These are phyloP conservation scores for Exidia glandulosa DNA, from an alignment of 768 basidiomycete genomes.

Conservation along the genomic window DNA sequence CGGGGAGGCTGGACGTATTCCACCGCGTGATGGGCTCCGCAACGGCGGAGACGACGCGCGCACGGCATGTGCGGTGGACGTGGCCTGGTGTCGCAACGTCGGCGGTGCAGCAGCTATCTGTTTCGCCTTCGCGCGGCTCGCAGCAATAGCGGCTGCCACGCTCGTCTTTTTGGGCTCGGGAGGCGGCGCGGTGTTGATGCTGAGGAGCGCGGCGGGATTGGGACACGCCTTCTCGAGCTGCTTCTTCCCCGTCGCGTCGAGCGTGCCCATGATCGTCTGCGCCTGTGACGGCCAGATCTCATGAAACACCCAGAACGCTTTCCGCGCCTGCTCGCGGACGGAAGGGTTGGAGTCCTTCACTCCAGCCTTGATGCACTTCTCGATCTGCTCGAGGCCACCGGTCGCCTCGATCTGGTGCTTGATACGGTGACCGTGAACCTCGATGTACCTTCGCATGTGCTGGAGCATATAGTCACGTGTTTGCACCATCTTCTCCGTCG, in stretches of 20 bases:
- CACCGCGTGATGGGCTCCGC: conserved; percentile 16
- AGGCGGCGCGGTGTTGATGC: conserved; percentile 38
- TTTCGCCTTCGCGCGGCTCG: conserved; percentile 80
- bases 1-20: conserved; percentile 25
- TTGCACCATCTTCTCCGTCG: conserved; percentile 76
- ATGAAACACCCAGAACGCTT: conserved; percentile 72
- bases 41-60: conserved; percentile 30
- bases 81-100: conserved; percentile 69
- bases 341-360: conserved; percentile 70
- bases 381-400: conserved; percentile 60
- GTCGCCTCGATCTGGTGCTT: conserved; percentile 56
- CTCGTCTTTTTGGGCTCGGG: conserved; percentile 64
- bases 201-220: conserved; percentile 31
- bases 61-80: conserved; percentile 46
- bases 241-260: conserved; percentile 64
- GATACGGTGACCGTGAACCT: conserved; percentile 54
- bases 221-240: conserved; percentile 83
- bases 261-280: conserved; percentile 43
- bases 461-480: conserved; percentile 52
- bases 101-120: conserved; percentile 76
- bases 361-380: conserved; percentile 61
- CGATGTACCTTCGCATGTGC: conserved; percentile 69
- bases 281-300: conserved; percentile 65
- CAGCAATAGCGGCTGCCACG: conserved; percentile 78
- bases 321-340: conserved; percentile 63